A percentile compares a stretch with the other conserved stretches of the same genome.
Evolutionary conservation across 768 basidiomycete species (phyloP).

Genomic region (Leccinum obscurum): DNA sequence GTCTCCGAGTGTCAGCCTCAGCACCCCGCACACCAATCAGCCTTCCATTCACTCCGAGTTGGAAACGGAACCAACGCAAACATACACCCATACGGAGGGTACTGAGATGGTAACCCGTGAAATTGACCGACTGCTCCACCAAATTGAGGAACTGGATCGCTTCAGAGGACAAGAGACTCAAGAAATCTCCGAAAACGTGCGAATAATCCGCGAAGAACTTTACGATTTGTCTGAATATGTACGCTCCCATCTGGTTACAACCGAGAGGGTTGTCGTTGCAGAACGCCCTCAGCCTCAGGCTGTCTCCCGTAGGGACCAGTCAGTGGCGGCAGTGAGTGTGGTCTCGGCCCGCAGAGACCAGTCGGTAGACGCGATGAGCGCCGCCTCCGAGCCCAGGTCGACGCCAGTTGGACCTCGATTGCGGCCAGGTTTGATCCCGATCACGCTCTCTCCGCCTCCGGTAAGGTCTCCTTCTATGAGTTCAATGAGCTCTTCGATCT

Average conservation of each 20-base stretch:
- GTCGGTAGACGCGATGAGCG: constrained; percentile 47
- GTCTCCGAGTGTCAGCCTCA: constrained; percentile 48
- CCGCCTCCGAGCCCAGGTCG: constrained; percentile 35
- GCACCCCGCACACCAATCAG: constrained; percentile 45
- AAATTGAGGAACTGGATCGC: constrained; percentile 64
- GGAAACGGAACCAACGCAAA: constrained; percentile 42
- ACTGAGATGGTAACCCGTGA: constrained; percentile 49
- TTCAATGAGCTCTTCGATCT: constrained; percentile 36
- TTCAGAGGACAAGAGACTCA: constrained; percentile 62
- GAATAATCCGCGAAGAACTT: constrained; percentile 68
- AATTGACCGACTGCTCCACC: constrained; percentile 51
- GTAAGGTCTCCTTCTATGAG: constrained; percentile 41
- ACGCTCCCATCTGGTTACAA: constrained; percentile 38
- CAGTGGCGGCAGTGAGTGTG: constrained; percentile 45
- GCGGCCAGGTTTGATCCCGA: constrained; percentile 29
- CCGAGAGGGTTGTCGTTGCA: constrained; percentile 17
- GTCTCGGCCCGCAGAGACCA: constrained; percentile 41
- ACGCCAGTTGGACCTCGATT: constrained; percentile 28
- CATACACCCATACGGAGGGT: constrained; percentile 38
- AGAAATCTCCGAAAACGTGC: constrained; percentile 65
- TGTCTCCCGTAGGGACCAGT: constrained; percentile 38
- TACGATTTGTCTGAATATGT: constrained; percentile 60
- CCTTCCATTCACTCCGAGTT: constrained; percentile 53
- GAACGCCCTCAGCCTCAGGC: constrained; percentile 15
- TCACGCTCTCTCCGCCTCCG: constrained; percentile 46